These are phyloP conservation scores for Blakeslea trispora DNA, from an alignment of 371 early-diverging fungal genomes.

Conservation along the genomic window DNA sequence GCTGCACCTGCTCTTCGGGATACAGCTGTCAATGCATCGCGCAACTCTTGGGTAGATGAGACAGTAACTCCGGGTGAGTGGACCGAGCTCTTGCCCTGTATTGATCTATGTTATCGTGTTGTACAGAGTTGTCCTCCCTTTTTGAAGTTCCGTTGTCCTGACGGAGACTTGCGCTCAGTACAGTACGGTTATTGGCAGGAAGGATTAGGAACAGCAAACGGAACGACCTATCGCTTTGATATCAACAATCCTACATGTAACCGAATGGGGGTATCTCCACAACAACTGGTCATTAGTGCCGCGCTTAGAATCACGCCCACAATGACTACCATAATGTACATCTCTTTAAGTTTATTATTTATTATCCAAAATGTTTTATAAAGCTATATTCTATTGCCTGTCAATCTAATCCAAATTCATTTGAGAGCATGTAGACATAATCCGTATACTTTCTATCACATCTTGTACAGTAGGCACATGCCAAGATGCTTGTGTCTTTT, in stretches of 20 bases:
- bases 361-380: constrained; percentile 4
- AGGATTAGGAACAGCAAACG: constrained; percentile 21
- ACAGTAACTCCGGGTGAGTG: constrained; percentile 47
- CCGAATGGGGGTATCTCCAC: constrained; percentile 32
- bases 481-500: constrained; percentile 82
- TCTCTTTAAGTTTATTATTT: neutral
- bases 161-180: constrained; percentile 44
- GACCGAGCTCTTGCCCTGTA: constrained; percentile 64
- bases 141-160: constrained; percentile 62
- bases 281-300: constrained; percentile 28
- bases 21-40: constrained; percentile 38
- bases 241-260: constrained; percentile 45
- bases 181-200: constrained; percentile 55
- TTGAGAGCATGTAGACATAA: constrained; percentile 13
- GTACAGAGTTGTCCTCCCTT: constrained; percentile 70
- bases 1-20: constrained; percentile 31
- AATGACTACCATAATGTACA: neutral
- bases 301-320: neutral
- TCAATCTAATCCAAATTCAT: neutral
- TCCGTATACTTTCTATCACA: constrained; percentile 35
- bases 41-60: constrained; percentile 48
- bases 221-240: constrained; percentile 25
- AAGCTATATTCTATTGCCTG: neutral
- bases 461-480: constrained; percentile 63
- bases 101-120: constrained; percentile 65